These are phyloP conservation scores for Parietichytrium sp. DNA, from an alignment of 108 stramenopile species.

Conservation along the genomic window DNA sequence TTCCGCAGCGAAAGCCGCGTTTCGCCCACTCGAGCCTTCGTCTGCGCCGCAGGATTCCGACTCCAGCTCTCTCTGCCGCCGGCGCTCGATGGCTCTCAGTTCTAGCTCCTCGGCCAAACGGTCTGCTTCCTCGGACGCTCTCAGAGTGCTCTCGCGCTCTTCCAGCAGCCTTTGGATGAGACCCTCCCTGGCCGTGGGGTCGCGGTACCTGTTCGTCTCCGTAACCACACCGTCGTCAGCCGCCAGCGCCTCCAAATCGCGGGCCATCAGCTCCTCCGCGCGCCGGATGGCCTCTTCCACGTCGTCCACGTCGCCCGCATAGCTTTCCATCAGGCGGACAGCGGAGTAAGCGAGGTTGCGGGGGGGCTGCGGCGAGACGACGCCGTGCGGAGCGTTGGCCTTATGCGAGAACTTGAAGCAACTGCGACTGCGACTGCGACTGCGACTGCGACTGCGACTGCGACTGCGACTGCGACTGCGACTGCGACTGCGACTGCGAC, in stretches of 20 bases:
- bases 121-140: background rate
- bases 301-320: background rate
- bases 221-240: background rate
- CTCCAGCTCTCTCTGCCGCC: background rate
- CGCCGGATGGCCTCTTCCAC: constrained; percentile 23
- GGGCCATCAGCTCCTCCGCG: constrained; percentile 28
- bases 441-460: too few species aligned
- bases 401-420: too few species aligned
- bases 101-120: background rate
- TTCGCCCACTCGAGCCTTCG: too few species aligned
- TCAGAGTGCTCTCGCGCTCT: background rate
- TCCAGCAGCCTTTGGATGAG: background rate
- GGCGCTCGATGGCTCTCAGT: background rate
- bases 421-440: too few species aligned
- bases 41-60: too few species aligned
- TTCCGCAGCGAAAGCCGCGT: too few species aligned
- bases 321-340: too few species aligned
- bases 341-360: too few species aligned
- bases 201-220: background rate
- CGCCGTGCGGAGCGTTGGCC: too few species aligned
- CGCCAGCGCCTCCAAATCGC: background rate
- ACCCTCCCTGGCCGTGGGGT: background rate
- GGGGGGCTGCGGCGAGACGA: too few species aligned
- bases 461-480: too few species aligned
- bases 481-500: too few species aligned